phyloP scores from a whole-genome alignment of 2,329 filamentous ascomycete genomes.

The Cladosporium austrohemisphaericum region DNA sequence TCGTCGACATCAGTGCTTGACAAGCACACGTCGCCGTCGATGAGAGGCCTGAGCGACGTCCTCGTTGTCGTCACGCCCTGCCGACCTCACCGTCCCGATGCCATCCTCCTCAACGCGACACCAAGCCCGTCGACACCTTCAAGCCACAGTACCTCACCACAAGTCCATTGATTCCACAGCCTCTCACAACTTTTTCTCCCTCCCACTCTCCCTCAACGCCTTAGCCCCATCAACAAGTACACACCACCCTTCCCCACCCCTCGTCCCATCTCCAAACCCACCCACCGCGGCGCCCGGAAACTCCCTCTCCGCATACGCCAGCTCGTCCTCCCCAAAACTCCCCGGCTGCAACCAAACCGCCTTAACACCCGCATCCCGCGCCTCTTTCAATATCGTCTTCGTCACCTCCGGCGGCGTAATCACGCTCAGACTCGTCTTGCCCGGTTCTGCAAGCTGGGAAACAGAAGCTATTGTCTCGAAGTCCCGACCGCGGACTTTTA shows the following conservation, averaged over 20 bases:
- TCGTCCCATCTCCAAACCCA: slow-evolving; percentile 62
- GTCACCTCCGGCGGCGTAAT: slow-evolving; percentile 84
- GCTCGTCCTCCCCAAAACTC: slow-evolving; percentile 72
- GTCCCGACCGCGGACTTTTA: slow-evolving; percentile 58
- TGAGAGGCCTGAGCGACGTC: too few relatives aligned
- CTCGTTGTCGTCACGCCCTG: too few relatives aligned
- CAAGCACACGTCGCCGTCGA: too few relatives aligned
- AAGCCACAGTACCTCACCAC: too few relatives aligned
- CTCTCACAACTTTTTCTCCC: slow-evolving; percentile 32
- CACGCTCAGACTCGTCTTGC: slow-evolving; percentile 72
- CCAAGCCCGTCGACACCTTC: too few relatives aligned
- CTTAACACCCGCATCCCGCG: slow-evolving; percentile 66
- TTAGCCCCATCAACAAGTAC: slow-evolving; percentile 78
- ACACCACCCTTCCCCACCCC: slow-evolving; percentile 75
- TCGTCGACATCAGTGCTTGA: too few relatives aligned
- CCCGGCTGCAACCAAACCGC: slow-evolving; percentile 90
- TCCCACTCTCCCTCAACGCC: slow-evolving; percentile 56
- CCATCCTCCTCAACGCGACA: too few relatives aligned
- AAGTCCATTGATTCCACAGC: neutral
- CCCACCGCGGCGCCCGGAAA: slow-evolving; percentile 67
- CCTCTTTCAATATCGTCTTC: slow-evolving; percentile 69
- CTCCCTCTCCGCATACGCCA: slow-evolving; percentile 64
- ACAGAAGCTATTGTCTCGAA: slow-evolving; percentile 66
- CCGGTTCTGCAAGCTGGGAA: slow-evolving; percentile 60
- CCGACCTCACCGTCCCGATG: too few relatives aligned